Evolutionary conservation across 345 rosid genomes (phyloP), one percentile per base, ranked within the genome.

Genomic region (Eucalyptus tenuipes): DNA sequence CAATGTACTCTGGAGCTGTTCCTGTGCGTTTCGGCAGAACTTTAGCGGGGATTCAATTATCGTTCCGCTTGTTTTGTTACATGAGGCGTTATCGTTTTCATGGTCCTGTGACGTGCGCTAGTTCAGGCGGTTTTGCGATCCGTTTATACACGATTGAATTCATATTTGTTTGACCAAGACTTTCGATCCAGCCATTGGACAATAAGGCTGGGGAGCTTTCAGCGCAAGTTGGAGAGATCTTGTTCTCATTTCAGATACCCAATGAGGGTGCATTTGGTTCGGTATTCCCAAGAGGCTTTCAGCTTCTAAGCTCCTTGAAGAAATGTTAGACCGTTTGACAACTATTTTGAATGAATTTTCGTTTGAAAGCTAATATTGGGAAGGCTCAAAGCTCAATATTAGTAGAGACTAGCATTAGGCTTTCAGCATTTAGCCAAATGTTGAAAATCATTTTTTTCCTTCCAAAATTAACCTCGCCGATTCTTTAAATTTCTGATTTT

Each of bases 281-380:
- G 7, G 2, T 3, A 52, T 52, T 52, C 10, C 0, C 57, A 52
- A 18, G 2, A 18, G 4, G 5, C 10, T 18, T 0, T 52, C 0
- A 1, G 57, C 25, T 10, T 52, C 25, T 20, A 52, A 52, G 25
- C 57, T 18, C 24, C 0, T 52, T 52, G 4, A 52, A 52, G 24
- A 52, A 52, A 52, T 18, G 10, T 0, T 18, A 18, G 2, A 18
- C 10, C 4, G 3, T 52, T 52, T 52, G 24, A 2, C 10, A 52
- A 52, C 1, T 52, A 52, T 52, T 52, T 7, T 52, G 10, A 7
- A 52, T 0, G 24, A 52, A 18, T 18, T 18, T 52, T 52, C 10
- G 18, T 24, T 52, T 52, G 55, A 52, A 52, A 52, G 55, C 1
- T 24, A 52, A 52, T 18, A 18, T 18, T 52, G 10, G 2, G 0